Conservation (phyloP, 2,329 filamentous ascomycete species). For the Ramularia collo-cygni region DNA sequence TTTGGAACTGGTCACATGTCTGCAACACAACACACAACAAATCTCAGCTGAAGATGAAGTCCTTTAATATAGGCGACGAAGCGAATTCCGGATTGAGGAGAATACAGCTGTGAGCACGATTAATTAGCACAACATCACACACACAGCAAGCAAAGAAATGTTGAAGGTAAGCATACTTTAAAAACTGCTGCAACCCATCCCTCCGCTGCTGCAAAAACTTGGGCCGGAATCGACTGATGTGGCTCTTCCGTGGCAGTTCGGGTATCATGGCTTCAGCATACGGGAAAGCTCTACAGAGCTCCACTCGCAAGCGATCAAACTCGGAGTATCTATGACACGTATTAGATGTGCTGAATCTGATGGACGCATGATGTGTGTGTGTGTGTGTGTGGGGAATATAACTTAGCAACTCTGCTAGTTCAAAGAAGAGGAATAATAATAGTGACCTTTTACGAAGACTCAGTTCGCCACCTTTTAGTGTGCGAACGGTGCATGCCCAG, state of each 20-base stretch:
- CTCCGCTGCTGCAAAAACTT: conserved; percentile 80
- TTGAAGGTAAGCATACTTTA: conserved; percentile 64
- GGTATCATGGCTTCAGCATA: conserved; percentile 79
- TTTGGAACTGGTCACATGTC: no score
- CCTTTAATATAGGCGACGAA: conserved; percentile 81
- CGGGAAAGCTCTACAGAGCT: conserved; percentile 74
- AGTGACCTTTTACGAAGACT: conserved; percentile 45
- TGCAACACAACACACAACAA: no score
- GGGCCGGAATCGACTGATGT: conserved; percentile 72
- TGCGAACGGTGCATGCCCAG: conserved; percentile 86
- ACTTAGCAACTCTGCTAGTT: not conserved
- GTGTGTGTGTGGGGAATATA: no score
- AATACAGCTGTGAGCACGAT: conserved; percentile 59
- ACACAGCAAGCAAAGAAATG: no score
- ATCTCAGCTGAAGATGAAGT: conserved; percentile 63
- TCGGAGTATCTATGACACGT: conserved; percentile 67
- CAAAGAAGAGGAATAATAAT: not conserved
- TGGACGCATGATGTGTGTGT: no score
- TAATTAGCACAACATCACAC: conserved; percentile 6
- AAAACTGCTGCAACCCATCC: conserved; percentile 79
- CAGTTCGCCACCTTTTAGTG: conserved; percentile 54
- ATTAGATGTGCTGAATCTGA: conserved; percentile 2
- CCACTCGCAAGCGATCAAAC: conserved; percentile 73
- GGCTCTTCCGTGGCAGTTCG: conserved; percentile 81
- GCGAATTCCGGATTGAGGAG: conserved; percentile 90